Base-by-base conservation (phyloP, 2,329 filamentous ascomycete genomes). In the Mycosphaerella sp. region DNA sequence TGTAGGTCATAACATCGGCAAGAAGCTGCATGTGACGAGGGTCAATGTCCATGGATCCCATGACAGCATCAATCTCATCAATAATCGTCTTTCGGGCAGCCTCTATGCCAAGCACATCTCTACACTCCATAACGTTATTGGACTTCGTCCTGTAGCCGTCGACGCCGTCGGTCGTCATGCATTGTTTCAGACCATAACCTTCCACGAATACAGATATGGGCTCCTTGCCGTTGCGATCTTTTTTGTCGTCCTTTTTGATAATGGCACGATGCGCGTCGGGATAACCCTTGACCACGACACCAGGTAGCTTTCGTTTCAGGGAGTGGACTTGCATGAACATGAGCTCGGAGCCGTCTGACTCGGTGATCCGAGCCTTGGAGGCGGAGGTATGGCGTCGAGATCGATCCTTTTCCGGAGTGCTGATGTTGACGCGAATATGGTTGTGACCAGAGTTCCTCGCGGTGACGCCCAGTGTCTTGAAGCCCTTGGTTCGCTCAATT, bases 1-100 rank as follows among this genome's bases (percentile, higher is more conserved):
- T 97, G 78, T 91, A 97, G 0, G 93, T 97, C 93, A 98, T 98
- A 48, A 96, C 90, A 65, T 98, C 93, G 9, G 93, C 91, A 1
- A 98, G 81, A 14, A 98, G 79, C 68, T 96, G 86, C 89, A 98
- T 97, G 73, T 98, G 93, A 50, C 93, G 87, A 40, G 90, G 91
- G 71, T 98, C 93, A 64, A 98, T 97, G 69, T 82, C 84, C 89
- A 98, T 96, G 67, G 85, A 83, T 32, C 81, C 81, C 90, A 97
- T 98, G 66, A 97, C 93, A 46, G 79, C 78, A 47, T 78, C 79
- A 63, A 98, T 97, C 73, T 98, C 93, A 41, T 80, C 75, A 44
- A 93, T 87, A 64, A 98, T 97, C 6, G 90, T 95, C 3, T 79
- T 80, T 53, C 91, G 83, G 2, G 93, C 93, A 0, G 93, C 93